Base-by-base conservation (phyloP, 768 basidiomycete genomes). In the Pleurotus citrinopileatus region DNA sequence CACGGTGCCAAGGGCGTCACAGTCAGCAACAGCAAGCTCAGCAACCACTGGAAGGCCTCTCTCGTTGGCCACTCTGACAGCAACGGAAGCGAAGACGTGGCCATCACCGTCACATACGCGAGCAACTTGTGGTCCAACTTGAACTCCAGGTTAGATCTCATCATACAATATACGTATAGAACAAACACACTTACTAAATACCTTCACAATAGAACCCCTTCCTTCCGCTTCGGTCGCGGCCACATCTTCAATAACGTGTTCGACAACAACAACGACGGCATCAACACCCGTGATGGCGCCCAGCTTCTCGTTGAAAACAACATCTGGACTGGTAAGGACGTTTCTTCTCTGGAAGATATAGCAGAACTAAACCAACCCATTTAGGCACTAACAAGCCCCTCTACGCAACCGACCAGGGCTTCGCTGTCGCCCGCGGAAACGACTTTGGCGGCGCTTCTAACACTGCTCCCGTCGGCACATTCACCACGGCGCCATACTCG, bases 281-380 rank as follows among this genome's bases (percentile, higher is more conserved):
- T 40, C 38, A 40, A 40, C 38, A 40, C 38, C 12, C 38, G 38
- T 19, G 38, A 40, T 7, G 38, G 38, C 17, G 77, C 75, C 45
- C 73, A 75, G 58, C 72, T 75, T 50, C 68, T 77, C 20, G 73
- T 76, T 52, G 74, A 77, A 60, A 76, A 75, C 69, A 77, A 77
- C 57, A 70, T 77, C 23, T 77, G 70, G 70, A 72, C 67, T 27
- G 73, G 68, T 66, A 60, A 23, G 61, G 34, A n/a, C 28, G 10
- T 9, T 36, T 15, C 27, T 20, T 17, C 32, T 36, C 47, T 22
- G 7, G 17, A 28, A 12, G 20, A 48, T 13, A 9, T 19, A 52
- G 2, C n/a, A 45, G 42, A 17, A 5, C 19, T 42, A 32, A 9
- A 22, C 29, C 17, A n/a, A 25, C 32, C 20, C 7, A 23, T 32